A percentile compares a stretch with the other conserved stretches of the same genome.
Conservation (phyloP, 2,329 filamentous ascomycete genomes). For the Sphaceloma murrayae region DNA sequence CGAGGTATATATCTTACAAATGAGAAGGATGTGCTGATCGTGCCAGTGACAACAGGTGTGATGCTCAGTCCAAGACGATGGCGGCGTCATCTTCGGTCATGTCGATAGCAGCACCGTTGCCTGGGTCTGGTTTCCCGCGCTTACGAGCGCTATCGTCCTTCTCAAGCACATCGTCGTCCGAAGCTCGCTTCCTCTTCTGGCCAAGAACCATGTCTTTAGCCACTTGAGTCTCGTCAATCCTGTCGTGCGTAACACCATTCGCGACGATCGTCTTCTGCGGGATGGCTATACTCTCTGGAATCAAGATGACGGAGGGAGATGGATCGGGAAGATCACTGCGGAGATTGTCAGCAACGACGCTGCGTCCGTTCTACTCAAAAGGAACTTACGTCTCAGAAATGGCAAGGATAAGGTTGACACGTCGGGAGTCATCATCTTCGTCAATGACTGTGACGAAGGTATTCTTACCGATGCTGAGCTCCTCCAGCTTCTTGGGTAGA, state of each 20-base stretch:
- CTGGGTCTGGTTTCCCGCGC: conserved; percentile 33
- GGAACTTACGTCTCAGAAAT: conserved; percentile 18
- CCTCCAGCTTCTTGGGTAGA: conserved; percentile 64
- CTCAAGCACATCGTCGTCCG: conserved; percentile 34
- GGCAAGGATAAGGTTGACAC: conserved; percentile 66
- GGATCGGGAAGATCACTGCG: conserved; percentile 7
- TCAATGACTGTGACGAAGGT: conserved; percentile 77
- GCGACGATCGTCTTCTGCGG: conserved; percentile 17
- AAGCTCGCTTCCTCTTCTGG: conserved; percentile 38
- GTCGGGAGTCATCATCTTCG: conserved; percentile 65
- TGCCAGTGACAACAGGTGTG: not conserved
- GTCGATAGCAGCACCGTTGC: conserved; percentile 28
- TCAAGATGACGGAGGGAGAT: conserved; percentile 14
- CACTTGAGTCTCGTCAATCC: conserved; percentile 4
- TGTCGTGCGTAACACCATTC: conserved; percentile 9
- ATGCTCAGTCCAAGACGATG: conserved; percentile 26
- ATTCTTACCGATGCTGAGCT: conserved; percentile 61
- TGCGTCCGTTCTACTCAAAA: not conserved
- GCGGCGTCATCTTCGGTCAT: conserved; percentile 31
- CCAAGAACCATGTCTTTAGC: not conserved
- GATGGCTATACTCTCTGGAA: conserved; percentile 17
- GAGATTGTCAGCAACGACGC: not conserved
- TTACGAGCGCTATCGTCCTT: conserved; percentile 29
- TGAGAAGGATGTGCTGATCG: conserved; percentile 7
- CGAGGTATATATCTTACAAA: conserved; percentile 2